Evolutionary conservation across 2,329 filamentous ascomycete genomes (phyloP).

Genomic region (Aspergillus sojae): DNA sequence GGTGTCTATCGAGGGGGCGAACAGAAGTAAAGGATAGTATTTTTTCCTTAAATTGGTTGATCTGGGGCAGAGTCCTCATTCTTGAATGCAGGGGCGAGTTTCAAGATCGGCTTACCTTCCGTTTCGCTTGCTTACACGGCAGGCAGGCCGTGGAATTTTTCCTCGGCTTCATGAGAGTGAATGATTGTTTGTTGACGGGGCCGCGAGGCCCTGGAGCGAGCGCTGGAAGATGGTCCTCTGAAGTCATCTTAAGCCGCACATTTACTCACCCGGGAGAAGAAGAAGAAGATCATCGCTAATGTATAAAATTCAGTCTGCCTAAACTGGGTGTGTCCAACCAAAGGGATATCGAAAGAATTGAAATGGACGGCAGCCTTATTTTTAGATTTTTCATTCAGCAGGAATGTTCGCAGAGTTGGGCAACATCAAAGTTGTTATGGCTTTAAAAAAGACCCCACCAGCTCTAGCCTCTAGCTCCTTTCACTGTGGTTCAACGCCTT

Average conservation of each 20-base stretch:
- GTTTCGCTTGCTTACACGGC: constrained; percentile 40
- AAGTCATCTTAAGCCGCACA: constrained; percentile 16
- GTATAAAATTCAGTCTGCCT: not conserved
- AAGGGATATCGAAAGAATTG: not conserved
- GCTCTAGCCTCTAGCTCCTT: not conserved
- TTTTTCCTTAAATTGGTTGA: not conserved
- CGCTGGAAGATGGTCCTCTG: constrained; percentile 27
- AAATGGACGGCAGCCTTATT: not conserved
- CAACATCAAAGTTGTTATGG: not conserved
- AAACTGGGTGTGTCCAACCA: not conserved
- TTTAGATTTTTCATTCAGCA: not conserved
- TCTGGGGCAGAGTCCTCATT: not conserved
- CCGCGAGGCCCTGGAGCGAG: constrained; percentile 31
- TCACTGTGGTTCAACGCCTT: constrained; percentile 3
- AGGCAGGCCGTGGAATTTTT: constrained; percentile 42
- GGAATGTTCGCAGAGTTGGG: not conserved
- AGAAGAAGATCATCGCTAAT: not conserved
- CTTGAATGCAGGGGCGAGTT: not conserved
- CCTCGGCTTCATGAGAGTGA: constrained; percentile 31
- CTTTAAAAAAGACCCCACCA: not conserved
- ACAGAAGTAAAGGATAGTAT: not conserved
- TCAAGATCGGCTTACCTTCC: constrained; percentile 30
- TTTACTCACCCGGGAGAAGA: not conserved
- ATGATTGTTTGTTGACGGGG: constrained; percentile 18
- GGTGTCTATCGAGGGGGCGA: not conserved